A percentile compares a stretch with the other conserved stretches of the same genome.
Evolutionary conservation across 78 protist genomes (phyloP).

Genomic region (Dictyostelium firmibasis): DNA sequence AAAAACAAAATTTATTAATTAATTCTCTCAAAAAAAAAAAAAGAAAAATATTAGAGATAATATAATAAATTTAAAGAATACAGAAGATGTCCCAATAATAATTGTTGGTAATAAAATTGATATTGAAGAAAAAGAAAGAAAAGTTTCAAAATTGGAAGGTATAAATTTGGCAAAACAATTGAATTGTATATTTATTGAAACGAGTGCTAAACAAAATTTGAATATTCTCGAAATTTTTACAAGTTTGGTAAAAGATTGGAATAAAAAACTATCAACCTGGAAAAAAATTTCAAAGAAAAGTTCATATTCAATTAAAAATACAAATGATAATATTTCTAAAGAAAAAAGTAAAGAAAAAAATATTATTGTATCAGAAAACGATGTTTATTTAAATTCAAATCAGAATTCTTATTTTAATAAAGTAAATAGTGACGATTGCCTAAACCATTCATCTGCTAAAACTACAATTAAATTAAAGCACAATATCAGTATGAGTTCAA

Average conservation of each 20-base stretch:
- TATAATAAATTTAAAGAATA: slow-evolving; percentile 34
- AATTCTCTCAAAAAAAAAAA: not conserved
- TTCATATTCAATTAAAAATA: not conserved
- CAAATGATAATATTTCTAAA: not conserved
- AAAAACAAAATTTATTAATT: too few relatives aligned
- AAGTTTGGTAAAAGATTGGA: slow-evolving; percentile 35
- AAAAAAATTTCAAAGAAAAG: not conserved
- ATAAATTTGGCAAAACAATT: slow-evolving; percentile 56
- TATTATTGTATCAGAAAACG: not conserved
- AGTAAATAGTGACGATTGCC: not conserved
- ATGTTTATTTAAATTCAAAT: not conserved
- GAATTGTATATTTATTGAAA: slow-evolving; percentile 85
- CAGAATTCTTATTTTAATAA: not conserved
- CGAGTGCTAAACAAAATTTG: slow-evolving; percentile 84
- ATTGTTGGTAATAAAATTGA: slow-evolving; percentile 79
- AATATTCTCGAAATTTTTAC: not conserved
- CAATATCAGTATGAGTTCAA: not conserved
- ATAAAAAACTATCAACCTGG: not conserved
- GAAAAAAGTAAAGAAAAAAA: not conserved
- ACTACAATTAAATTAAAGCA: not conserved
- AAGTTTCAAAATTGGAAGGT: slow-evolving; percentile 85
- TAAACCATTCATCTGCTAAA: not conserved
- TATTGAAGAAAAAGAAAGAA: slow-evolving; percentile 45
- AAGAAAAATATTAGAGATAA: slow-evolving; percentile 28
- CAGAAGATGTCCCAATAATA: slow-evolving; percentile 28